Evolutionary conservation across 345 rosid species (phyloP).

Genomic region (Acer negundo): DNA sequence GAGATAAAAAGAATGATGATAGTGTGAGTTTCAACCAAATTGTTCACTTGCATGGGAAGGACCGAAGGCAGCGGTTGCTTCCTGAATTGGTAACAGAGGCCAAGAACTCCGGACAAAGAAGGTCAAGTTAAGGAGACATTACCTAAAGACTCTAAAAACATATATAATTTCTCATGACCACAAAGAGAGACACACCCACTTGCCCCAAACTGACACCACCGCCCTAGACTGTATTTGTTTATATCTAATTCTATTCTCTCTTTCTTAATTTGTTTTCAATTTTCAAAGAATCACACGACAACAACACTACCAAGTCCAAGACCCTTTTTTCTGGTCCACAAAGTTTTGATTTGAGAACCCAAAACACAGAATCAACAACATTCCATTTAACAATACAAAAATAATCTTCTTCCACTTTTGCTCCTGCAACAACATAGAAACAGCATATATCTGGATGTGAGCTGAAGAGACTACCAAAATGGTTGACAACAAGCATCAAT

Average conservation of each 20-base stretch:
- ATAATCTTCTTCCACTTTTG: constrained; percentile 16
- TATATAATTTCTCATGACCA: constrained; percentile 31
- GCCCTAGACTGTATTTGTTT: constrained; percentile 34
- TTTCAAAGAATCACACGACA: constrained; percentile 35
- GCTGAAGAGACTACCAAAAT: constrained; percentile 42
- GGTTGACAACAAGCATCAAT: constrained; percentile 52
- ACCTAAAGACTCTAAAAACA: constrained; percentile 40
- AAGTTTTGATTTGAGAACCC: constrained; percentile 29
- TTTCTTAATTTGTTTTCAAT: constrained; percentile 25
- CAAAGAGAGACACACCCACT: constrained; percentile 54
- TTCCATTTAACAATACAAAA: constrained; percentile 27
- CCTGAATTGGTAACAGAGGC: constrained; percentile 40
- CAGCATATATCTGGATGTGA: constrained; percentile 41
- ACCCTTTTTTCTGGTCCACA: constrained; percentile 30
- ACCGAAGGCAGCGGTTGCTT: constrained; percentile 35
- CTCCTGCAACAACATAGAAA: constrained; percentile 45
- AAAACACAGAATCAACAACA: constrained; percentile 30
- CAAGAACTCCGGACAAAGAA: constrained; percentile 31
- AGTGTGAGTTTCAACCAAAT: constrained; percentile 28
- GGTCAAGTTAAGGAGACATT: constrained; percentile 42
- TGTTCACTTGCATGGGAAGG: constrained; percentile 28
- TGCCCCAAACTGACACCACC: constrained; percentile 69
- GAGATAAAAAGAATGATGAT: constrained; percentile 25
- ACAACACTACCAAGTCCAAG: constrained; percentile 27
- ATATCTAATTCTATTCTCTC: constrained; percentile 22